Evolutionary conservation across 164 flowering plant species (phyloP), one percentile per base, ranked within the genome.

Genomic region (Amborella trichopoda): DNA sequence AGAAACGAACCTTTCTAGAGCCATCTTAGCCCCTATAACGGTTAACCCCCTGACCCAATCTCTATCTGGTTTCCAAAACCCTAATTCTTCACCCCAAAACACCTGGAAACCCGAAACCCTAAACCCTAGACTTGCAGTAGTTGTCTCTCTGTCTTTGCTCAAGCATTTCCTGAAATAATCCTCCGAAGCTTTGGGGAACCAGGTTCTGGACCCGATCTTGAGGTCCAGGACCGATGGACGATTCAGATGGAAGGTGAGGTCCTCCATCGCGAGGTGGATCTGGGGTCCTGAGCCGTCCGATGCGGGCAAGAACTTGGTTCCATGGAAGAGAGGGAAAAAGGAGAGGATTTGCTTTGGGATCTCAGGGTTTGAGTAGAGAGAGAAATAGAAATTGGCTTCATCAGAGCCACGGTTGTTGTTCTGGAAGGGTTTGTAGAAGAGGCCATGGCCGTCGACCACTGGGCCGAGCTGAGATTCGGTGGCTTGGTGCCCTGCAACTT

Each of bases 401-500:
- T 51, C 59, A 16, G 82, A 51, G 19, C 98, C 98, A 14, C 93
- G 84, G 11, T 61, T 78, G 43, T 57, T 72, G 38, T 50, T 66
- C 52, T 81, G 95, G 22, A 86, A 81, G 45, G 95, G 97, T 79
- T 90, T 90, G 72, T 72, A 90, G 62, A 86, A 90, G 23, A 62
- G 81, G 20, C 98, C 98, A 9, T 76, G 70, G 43, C 69, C 86
- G 66, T 90, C 98, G 4, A 83, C 46, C 5, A 90, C 74, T 0
- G 96, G 96, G 3, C 96, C 98, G 20, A 77, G 81, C 59, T 48
- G 46, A 44, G 90, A 91, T 44, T 59, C 57, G 23, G 39, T 18
- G 14, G 96, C 94, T 41, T 49, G 62, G 63, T 90, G 98, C 13
- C 96, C 98, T 6, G 91, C 96, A 45, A 90, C 96, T 48, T 90